phyloP scores from a whole-genome alignment of 2,329 filamentous ascomycete genomes.

The Aspergillus texensis region DNA sequence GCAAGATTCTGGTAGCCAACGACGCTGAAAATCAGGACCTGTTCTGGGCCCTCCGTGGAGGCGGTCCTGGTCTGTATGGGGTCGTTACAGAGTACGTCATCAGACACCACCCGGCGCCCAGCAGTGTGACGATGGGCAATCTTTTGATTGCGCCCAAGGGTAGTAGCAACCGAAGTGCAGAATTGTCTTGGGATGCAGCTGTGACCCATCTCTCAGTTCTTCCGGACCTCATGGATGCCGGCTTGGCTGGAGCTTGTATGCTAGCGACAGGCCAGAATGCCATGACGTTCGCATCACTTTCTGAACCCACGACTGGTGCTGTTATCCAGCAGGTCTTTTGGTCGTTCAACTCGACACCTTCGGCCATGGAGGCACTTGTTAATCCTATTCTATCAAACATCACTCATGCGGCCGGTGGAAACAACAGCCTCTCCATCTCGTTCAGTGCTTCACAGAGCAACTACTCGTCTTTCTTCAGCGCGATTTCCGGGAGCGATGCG shows the following conservation, averaged over 20 bases:
- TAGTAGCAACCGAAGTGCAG: conserved; percentile 21
- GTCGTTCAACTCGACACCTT: conserved; percentile 3
- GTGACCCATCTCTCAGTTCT: conserved; percentile 23
- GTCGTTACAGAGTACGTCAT: conserved; percentile 24
- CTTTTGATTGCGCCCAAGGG: conserved; percentile 14
- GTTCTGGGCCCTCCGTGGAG: conserved; percentile 56
- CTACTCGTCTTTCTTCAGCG: conserved; percentile 23
- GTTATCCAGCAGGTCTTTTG: conserved; percentile 6
- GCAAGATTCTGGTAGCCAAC: conserved; percentile 39
- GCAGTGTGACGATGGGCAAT: conserved; percentile 19
- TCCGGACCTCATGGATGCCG: conserved; percentile 26
- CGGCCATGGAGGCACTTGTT: conserved; percentile 5
- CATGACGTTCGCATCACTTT: background rate
- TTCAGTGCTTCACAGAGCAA: conserved; percentile 20
- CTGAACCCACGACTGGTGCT: background rate
- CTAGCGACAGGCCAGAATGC: conserved; percentile 1
- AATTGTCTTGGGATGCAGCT: conserved; percentile 34
- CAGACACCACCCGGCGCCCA: conserved; percentile 17
- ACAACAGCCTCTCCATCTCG: background rate
- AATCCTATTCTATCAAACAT: conserved; percentile 1
- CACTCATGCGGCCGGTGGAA: conserved; percentile 3
- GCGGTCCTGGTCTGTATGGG: conserved; percentile 38
- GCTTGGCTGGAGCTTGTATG: conserved; percentile 9
- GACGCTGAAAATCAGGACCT: conserved; percentile 47
- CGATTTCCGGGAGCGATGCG: conserved; percentile 29